A percentile compares a stretch with the other conserved stretches of the same genome.
Conservation (phyloP, 2,329 filamentous ascomycete species). For the Apiospora arundinis region DNA sequence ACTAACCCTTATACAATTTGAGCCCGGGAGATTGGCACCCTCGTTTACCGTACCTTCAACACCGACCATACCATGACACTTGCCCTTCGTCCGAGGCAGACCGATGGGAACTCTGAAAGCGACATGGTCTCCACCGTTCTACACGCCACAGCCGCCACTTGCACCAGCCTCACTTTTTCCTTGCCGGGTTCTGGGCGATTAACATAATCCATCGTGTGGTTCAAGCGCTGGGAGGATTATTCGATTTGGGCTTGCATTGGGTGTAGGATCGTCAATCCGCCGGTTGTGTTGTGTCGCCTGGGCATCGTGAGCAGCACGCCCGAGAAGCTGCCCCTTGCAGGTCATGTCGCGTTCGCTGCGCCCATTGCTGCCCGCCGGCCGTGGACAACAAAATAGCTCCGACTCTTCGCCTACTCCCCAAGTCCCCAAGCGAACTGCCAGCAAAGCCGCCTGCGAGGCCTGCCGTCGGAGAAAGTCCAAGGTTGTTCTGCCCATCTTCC, state of each 20-base stretch:
- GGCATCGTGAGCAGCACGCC: slow-evolving; percentile 18
- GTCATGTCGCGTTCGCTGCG: slow-evolving; percentile 26
- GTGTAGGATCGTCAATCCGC: slow-evolving; percentile 9
- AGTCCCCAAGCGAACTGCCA: slow-evolving; percentile 22
- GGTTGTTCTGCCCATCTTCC: slow-evolving; percentile 19
- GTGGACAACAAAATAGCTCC: slow-evolving; percentile 21
- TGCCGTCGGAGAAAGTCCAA: slow-evolving; percentile 25
- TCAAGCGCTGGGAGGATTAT: slow-evolving; percentile 10
- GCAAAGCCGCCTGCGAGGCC: slow-evolving; percentile 26
- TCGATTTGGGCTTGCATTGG: background rate
- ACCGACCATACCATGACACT: slow-evolving; percentile 19
- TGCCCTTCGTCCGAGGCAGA: slow-evolving; percentile 14
- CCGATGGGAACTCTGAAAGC: slow-evolving; percentile 10
- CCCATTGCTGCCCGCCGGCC: slow-evolving; percentile 24
- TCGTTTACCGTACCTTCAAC: background rate
- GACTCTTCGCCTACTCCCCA: slow-evolving; percentile 11
- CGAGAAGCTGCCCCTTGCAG: slow-evolving; percentile 15
- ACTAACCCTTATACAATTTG: slow-evolving; percentile 8
- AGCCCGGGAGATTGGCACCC: slow-evolving; percentile 1
- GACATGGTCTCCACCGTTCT: slow-evolving; percentile 15
- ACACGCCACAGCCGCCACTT: slow-evolving; percentile 20
- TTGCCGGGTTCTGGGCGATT: slow-evolving; percentile 10
- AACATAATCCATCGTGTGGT: slow-evolving; percentile 9
- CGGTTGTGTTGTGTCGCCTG: slow-evolving; percentile 8
- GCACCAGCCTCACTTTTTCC: slow-evolving; percentile 20